Percentiles rank a stretch among this genome's conserved stretches.
Evolutionary conservation across 2,329 filamentous ascomycete genomes (phyloP).

Genomic region (Phoma sp.): DNA sequence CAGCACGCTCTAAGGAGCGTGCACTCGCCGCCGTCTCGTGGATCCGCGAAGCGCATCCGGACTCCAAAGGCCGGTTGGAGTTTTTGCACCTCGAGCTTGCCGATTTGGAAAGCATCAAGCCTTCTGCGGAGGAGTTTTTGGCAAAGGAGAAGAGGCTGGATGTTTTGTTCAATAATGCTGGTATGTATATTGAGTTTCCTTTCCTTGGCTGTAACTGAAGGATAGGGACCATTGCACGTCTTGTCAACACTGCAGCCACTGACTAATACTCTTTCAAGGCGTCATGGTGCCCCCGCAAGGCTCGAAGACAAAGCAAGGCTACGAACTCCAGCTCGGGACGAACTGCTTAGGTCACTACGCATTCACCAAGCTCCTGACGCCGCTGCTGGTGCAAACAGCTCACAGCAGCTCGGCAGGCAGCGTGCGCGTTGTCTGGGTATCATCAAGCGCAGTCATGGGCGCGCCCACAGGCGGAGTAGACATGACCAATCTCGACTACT

Average conservation of each 20-base stretch:
- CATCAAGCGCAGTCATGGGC: constrained; percentile 14
- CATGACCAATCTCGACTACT: constrained; percentile 25
- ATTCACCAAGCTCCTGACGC: constrained; percentile 48
- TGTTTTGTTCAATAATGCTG: constrained; percentile 48
- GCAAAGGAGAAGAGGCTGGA: constrained; percentile 50
- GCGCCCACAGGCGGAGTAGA: constrained; percentile 25
- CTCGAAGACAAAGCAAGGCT: constrained; percentile 27
- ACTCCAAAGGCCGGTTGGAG: constrained; percentile 21
- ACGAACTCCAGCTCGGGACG: constrained; percentile 46
- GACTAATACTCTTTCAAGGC: constrained; percentile 17
- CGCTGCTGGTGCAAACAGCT: constrained; percentile 43
- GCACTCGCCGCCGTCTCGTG: constrained; percentile 53
- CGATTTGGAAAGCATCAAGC: constrained; percentile 49
- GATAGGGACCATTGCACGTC: too few relatives aligned
- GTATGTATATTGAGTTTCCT: too few relatives aligned
- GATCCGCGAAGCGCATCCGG: constrained; percentile 46
- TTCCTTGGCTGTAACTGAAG: too few relatives aligned
- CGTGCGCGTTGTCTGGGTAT: constrained; percentile 47
- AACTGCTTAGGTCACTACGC: constrained; percentile 52
- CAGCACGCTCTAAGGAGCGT: constrained; percentile 51
- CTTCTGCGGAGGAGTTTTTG: constrained; percentile 47
- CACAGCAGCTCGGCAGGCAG: constrained; percentile 21
- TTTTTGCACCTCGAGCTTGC: constrained; percentile 48
- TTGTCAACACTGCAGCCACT: too few relatives aligned
- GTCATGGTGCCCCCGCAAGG: constrained; percentile 40